Base-by-base conservation (phyloP, 306 rosid species). In the Acacia melanoxylon region DNA sequence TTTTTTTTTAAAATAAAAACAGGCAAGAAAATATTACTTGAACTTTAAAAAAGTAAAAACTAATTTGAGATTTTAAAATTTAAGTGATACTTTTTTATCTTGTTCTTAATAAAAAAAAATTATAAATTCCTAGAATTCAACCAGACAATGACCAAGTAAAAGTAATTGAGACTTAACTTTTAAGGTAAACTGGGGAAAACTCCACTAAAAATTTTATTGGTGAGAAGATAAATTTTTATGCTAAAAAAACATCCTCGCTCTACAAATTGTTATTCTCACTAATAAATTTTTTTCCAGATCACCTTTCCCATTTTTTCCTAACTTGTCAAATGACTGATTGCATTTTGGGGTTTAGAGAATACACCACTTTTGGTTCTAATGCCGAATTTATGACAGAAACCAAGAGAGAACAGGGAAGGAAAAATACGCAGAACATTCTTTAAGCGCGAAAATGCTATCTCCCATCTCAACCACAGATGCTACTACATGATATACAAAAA, bases 401-500 rank as follows among this genome's bases (percentile, higher is more conserved):
- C 45, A 6, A 8, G 61, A 46, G n/a, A 45, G 24, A 1, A 48
- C 42, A 46, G 4, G 9, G 44, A 41, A 35, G 25, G 5, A 19
- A 29, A 73, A 73, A 31, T 27, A 49, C 20, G 17, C 2, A 2
- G 42, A 4, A 51, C 19, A 15, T 17, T 31, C 27, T 29, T 51
- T 17, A 29, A 29, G 65, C 10, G 35, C 1, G 63, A 51, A 49
- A 73, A 49, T 17, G 63, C 63, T 51, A 69, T 42, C 73, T 49
- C 19, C 45, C n/a, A 49, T 27, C 77, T 51, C 77, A 73, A 48
- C 45, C 77, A 16, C 63, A 51, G 52, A 48, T 49, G 77, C 63
- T 17, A 19, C 44, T 19, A 48, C 9, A 27, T 45, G 37, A 73
- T 49, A 48, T 73, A 73, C 77, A 73, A 49, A 48, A 69, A 62